Evolutionary conservation across 306 rosid species (phyloP).

Genomic region (Prosopis cineraria): DNA sequence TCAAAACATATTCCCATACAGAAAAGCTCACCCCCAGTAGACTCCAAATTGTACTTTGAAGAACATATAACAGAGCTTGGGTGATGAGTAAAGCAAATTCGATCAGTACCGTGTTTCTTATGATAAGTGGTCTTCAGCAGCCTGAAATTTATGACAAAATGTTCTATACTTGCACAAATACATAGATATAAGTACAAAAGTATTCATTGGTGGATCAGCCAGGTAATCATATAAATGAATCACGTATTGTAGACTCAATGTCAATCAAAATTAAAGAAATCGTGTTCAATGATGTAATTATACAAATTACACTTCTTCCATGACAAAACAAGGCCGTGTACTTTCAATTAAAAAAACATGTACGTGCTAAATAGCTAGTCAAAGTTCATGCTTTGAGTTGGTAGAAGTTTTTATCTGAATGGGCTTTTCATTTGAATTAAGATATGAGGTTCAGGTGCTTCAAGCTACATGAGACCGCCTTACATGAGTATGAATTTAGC

Average conservation of each 20-base stretch:
- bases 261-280: not conserved
- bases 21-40: constrained; percentile 63
- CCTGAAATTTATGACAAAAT: constrained; percentile 51
- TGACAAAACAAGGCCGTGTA: not conserved
- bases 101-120: constrained; percentile 92
- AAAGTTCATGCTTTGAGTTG: not conserved
- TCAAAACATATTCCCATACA: constrained; percentile 14
- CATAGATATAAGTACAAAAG: not conserved
- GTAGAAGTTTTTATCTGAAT: not conserved
- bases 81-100: constrained; percentile 91
- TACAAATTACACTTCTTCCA: constrained; percentile 18
- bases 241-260: constrained; percentile 10
- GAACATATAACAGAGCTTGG: constrained; percentile 95
- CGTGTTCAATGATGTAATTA: not conserved
- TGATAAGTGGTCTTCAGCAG: constrained; percentile 91
- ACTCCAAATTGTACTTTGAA: constrained; percentile 81
- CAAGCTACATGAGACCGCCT: not conserved
- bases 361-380: not conserved
- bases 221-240: constrained; percentile 8
- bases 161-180: constrained; percentile 12
- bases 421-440: not conserved
- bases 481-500: not conserved
- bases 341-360: not conserved
- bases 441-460: constrained; percentile 12
- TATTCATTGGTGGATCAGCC: constrained; percentile 21